These are phyloP conservation scores for Chlamydomonas asymmetrica DNA, from an alignment of 139 green algal genomes.

Conservation along the genomic window DNA sequence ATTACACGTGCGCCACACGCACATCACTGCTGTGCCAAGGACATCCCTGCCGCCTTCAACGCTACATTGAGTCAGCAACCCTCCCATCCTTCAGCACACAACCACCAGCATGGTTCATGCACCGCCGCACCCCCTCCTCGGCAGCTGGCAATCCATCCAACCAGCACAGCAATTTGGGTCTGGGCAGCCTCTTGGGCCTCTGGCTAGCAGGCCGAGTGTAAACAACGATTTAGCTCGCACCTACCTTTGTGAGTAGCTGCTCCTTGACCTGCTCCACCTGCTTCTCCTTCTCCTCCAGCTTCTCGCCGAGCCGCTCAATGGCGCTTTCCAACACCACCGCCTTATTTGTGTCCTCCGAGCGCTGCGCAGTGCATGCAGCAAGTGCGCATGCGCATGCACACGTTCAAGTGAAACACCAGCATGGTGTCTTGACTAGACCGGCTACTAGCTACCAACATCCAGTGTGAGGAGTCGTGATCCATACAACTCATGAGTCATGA, in stretches of 20 bases:
- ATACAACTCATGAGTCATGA: neutral
- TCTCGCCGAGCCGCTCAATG: conserved; percentile 23
- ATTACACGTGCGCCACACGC: no score
- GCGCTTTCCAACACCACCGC: conserved; percentile 5
- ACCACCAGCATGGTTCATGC: neutral
- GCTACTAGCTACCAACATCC: neutral
- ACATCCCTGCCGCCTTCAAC: no score
- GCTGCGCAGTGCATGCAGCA: neutral
- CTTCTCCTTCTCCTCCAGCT: conserved; percentile 23
- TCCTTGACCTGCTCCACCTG: conserved; percentile 15
- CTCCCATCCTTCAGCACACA: neutral
- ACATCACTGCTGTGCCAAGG: no score
- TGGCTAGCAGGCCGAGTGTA: no score
- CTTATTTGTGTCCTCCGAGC: conserved; percentile 4
- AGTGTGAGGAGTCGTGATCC: neutral
- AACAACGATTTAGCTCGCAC: neutral
- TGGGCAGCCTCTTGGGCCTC: neutral
- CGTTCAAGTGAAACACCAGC: neutral
- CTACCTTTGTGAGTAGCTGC: conserved; percentile 12
- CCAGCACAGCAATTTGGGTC: neutral
- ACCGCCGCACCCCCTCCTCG: neutral
- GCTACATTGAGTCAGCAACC: neutral
- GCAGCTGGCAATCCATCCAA: neutral
- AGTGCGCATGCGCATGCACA: no score
- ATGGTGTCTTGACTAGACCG: neutral